Evolutionary conservation across 1,284 basidiomycete species (phyloP).

Genomic region (Ceratobasidium papillatum): DNA sequence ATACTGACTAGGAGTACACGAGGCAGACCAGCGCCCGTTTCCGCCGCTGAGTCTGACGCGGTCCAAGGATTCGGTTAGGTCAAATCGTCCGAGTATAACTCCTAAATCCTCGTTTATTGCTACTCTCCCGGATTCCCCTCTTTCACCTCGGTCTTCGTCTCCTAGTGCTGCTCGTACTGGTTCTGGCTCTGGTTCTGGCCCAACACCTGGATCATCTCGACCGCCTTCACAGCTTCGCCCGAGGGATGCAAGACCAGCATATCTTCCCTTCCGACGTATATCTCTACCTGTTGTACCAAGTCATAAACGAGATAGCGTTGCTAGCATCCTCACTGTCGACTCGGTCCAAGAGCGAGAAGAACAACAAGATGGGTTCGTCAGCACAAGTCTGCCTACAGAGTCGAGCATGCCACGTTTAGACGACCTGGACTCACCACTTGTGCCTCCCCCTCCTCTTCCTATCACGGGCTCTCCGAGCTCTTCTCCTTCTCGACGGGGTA

Average conservation of each 20-base stretch:
- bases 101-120: constrained; percentile 31
- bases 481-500: constrained; percentile 29
- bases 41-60: constrained; percentile 18
- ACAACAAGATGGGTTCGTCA: constrained; percentile 1
- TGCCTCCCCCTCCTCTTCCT: constrained; percentile 22
- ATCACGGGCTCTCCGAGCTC: background rate
- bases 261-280: constrained; percentile 77
- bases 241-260: constrained; percentile 51
- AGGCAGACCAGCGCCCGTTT: constrained; percentile 12
- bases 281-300: constrained; percentile 72
- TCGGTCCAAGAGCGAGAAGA: constrained; percentile 31
- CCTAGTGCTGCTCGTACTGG: constrained; percentile 1
- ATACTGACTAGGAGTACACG: background rate
- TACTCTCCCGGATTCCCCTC: constrained; percentile 18
- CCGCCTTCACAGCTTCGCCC: constrained; percentile 22
- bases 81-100: background rate
- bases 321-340: constrained; percentile 31
- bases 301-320: constrained; percentile 34
- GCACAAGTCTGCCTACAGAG: constrained; percentile 28
- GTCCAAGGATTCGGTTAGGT: constrained; percentile 11
- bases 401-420: constrained; percentile 25
- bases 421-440: background rate
- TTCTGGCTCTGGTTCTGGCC: background rate
- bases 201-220: constrained; percentile 12
- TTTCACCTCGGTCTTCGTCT: constrained; percentile 14